Evolutionary conservation across 768 basidiomycete genomes (phyloP).

Genomic region (Dentipellis sp.): DNA sequence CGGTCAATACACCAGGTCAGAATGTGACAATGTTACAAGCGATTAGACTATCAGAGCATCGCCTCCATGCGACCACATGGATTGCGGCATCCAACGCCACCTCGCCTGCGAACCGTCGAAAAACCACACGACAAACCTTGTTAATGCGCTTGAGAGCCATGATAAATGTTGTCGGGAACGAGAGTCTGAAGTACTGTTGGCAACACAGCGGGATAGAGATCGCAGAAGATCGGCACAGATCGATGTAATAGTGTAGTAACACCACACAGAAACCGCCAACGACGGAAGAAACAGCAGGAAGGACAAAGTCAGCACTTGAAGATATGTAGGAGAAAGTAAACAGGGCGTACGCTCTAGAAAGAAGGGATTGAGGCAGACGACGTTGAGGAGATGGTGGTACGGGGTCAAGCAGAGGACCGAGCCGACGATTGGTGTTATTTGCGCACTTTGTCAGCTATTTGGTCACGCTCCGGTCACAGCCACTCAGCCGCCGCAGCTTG

Average conservation of each 20-base stretch:
- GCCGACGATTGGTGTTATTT: slow-evolving; percentile 23
- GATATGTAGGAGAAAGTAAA: neutral
- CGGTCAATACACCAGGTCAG: neutral
- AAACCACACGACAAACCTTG: slow-evolving; percentile 54
- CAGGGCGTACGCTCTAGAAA: slow-evolving; percentile 18
- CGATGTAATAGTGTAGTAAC: neutral
- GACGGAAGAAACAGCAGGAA: neutral
- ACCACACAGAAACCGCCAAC: neutral
- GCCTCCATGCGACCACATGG: neutral
- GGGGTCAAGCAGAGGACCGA: slow-evolving; percentile 14
- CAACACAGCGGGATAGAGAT: slow-evolving; percentile 26
- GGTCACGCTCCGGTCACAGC: slow-evolving; percentile 15
- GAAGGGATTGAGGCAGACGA: slow-evolving; percentile 21
- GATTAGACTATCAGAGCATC: neutral
- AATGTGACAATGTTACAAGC: neutral
- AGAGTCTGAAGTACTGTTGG: slow-evolving; percentile 2
- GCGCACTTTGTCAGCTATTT: slow-evolving; percentile 28
- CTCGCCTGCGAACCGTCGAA: neutral
- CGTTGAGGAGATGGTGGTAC: slow-evolving; percentile 17
- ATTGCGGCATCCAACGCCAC: neutral
- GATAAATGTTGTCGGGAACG: slow-evolving; percentile 8
- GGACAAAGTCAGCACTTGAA: neutral
- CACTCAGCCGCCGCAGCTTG: neutral
- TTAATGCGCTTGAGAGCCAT: slow-evolving; percentile 99
- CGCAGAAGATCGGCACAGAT: slow-evolving; percentile 26